Evolutionary conservation across 148 eudicot species (phyloP).

Genomic region (Rhododendron ovatum): DNA sequence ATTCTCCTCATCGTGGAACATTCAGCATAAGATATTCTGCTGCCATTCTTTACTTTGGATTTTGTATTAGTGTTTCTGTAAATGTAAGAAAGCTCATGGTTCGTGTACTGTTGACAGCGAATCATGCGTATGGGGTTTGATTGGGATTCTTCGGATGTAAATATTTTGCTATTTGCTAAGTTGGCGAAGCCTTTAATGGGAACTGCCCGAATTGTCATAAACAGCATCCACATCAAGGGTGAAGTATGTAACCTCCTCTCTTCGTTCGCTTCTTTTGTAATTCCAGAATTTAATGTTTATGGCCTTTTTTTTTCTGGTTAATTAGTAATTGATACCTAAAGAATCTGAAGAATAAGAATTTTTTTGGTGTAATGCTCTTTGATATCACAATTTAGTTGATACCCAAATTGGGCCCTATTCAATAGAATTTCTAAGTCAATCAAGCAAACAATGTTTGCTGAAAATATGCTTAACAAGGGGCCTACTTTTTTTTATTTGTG

Average conservation of each 20-base stretch:
- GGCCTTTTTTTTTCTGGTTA: neutral
- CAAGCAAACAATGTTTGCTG: neutral
- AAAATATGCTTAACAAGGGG: neutral
- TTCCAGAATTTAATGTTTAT: neutral
- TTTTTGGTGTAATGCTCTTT: neutral
- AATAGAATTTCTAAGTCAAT: neutral
- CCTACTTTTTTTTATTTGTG: neutral
- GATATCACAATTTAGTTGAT: neutral
- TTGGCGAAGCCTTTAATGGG: slow-evolving; percentile 83
- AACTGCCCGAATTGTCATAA: slow-evolving; percentile 87
- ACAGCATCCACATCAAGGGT: slow-evolving; percentile 86
- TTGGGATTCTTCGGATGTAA: slow-evolving; percentile 85
- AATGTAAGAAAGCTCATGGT: slow-evolving; percentile 8
- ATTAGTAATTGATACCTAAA: neutral
- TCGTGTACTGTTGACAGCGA: slow-evolving; percentile 42
- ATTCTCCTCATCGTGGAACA: neutral
- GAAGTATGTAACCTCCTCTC: slow-evolving; percentile 55
- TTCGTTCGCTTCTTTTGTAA: neutral
- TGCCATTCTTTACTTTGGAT: neutral
- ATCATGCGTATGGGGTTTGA: slow-evolving; percentile 70
- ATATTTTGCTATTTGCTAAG: slow-evolving; percentile 82
- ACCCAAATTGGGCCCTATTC: neutral
- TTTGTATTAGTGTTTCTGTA: neutral
- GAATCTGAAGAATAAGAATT: neutral
- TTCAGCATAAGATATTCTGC: neutral